Evolutionary conservation across 1,284 basidiomycete genomes (phyloP).

Genomic region (Marasmius sp.): DNA sequence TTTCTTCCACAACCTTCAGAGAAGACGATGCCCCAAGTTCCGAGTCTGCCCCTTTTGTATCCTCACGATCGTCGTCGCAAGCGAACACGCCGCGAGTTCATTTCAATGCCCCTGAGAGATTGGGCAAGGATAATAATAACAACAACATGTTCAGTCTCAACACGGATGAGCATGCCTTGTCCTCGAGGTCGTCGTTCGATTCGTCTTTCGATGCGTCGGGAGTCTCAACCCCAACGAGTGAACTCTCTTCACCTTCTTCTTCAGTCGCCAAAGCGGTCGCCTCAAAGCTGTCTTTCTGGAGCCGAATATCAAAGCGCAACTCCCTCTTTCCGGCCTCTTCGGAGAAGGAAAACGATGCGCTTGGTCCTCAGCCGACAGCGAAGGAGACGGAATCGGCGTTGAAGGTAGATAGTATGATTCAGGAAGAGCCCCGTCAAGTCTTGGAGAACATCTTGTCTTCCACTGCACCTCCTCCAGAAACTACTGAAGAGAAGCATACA

Average conservation of each 20-base stretch:
- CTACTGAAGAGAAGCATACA: constrained; percentile 61
- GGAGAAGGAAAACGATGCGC: constrained; percentile 3
- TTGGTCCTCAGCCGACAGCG: constrained; percentile 17
- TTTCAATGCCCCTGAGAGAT: constrained; percentile 43
- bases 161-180: constrained; percentile 23
- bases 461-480: constrained; percentile 57
- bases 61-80: constrained; percentile 3
- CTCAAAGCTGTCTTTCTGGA: constrained; percentile 73
- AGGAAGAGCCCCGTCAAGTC: constrained; percentile 35
- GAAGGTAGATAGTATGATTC: constrained; percentile 52
- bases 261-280: constrained; percentile 63
- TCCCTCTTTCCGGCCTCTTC: constrained; percentile 20
- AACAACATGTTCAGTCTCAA: constrained; percentile 19
- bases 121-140: constrained; percentile 28
- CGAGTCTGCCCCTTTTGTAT: background rate
- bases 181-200: constrained; percentile 38
- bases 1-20: constrained; percentile 7
- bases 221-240: constrained; percentile 48
- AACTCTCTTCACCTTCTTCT: constrained; percentile 40
- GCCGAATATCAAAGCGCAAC: constrained; percentile 45
- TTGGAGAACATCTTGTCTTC: constrained; percentile 55
- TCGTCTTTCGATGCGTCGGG: constrained; percentile 49
- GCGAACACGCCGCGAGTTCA: constrained; percentile 40
- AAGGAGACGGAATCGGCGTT: constrained; percentile 34
- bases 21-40: constrained; percentile 9